phyloP scores from a whole-genome alignment of 345 rosid genomes.

The Eucalyptus lansdowneana region DNA sequence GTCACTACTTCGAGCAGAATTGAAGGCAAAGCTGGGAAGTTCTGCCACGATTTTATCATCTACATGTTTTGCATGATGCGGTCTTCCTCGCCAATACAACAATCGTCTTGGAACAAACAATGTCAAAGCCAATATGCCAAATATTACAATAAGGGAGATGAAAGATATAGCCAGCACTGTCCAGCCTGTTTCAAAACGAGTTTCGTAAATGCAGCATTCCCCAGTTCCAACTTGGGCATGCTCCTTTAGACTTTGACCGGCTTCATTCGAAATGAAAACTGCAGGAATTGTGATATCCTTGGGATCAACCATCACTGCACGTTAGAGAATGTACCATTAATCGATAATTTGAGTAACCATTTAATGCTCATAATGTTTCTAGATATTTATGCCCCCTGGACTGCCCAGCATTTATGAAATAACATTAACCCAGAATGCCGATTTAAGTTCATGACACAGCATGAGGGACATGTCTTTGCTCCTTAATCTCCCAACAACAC shows the following conservation, averaged over 20 bases:
- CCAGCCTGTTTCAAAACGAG: slow-evolving; percentile 28
- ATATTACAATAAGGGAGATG: slow-evolving; percentile 29
- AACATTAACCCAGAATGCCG: background rate
- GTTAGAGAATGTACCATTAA: background rate
- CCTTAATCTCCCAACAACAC: background rate
- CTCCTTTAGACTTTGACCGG: slow-evolving; percentile 35
- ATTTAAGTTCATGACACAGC: background rate
- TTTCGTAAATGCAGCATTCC: slow-evolving; percentile 51
- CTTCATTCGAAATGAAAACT: slow-evolving; percentile 39
- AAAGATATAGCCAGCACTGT: slow-evolving; percentile 46
- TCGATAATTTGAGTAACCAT: background rate
- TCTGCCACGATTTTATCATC: slow-evolving; percentile 34
- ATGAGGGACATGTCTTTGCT: background rate
- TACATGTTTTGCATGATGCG: background rate
- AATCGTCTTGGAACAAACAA: slow-evolving; percentile 33
- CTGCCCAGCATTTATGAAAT: background rate
- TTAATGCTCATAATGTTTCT: background rate
- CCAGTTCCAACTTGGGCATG: slow-evolving; percentile 25
- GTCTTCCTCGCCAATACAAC: slow-evolving; percentile 26
- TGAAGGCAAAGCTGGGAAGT: slow-evolving; percentile 39
- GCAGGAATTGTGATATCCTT: slow-evolving; percentile 37
- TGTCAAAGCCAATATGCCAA: slow-evolving; percentile 29
- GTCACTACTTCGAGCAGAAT: slow-evolving; percentile 7
- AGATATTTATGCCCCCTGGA: background rate
- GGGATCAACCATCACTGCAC: slow-evolving; percentile 54